Evolutionary conservation across 2,329 filamentous ascomycete species (phyloP), one percentile per base, ranked within the genome.

Genomic region (Talaromyces amestolkiae): DNA sequence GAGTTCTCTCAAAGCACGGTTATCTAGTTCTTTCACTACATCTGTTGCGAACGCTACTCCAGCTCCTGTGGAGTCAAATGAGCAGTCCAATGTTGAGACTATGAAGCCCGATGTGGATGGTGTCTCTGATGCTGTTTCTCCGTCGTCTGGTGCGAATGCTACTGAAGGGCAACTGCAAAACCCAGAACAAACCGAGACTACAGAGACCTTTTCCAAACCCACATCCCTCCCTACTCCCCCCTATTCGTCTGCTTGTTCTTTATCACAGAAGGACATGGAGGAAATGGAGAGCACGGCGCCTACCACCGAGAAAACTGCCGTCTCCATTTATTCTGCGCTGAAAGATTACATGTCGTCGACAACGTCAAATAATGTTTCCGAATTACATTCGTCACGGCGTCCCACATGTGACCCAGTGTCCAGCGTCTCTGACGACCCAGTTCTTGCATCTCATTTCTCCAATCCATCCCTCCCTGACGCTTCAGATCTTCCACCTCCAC

Each of bases 361-460:
- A 47, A 72, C 76, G 68, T 76, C 79, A 61, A 67, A 68, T 62
- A 71, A 74, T 75, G 67, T 69, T 68, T 68, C 73, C 70, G 75
- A 76, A 22, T 68, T 72, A 68, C 58, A 61, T 39, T 75, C 76
- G 70, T 73, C 76, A 69, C 77, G 77, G 64, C 79, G 79, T 73
- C 80, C 81, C 69, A 80, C 79, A 68, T 80, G 79, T 58, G 74
- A 84, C 71, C 87, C 90, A 70, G 81, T 91, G 72, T 87, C 88
- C 70, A 86, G 84, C 74, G 82, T 89, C 72, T 84, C 89, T 71
- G 87, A 86, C 70, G 85, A 85, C 71, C 85, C 82, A 73, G 87
- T 91, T 72, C 83, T 87, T 79, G 89, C 88, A 75, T 82, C 84
- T 70, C 86, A 91, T 77, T 84, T 91, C 70, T 91, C 89, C 71